Evolutionary conservation across 345 rosid species (phyloP).

Genomic region (Camelina hispida): DNA sequence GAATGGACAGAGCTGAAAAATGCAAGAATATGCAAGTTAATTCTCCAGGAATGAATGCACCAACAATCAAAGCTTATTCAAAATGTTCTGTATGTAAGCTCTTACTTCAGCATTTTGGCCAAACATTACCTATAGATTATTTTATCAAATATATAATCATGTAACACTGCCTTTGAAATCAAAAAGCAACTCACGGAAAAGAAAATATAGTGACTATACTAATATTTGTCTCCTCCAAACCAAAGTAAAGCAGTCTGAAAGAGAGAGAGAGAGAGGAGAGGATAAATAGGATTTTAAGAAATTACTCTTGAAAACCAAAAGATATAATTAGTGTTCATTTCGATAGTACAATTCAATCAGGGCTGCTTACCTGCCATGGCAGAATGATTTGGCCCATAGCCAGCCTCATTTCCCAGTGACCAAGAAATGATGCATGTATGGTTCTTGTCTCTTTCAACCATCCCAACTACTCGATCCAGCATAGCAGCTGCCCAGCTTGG

Average conservation of each 20-base stretch:
- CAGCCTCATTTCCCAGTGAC: conserved; percentile 97
- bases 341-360: conserved; percentile 7
- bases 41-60: background rate
- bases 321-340: background rate
- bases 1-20: conserved; percentile 15
- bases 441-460: conserved; percentile 99
- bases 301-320: background rate
- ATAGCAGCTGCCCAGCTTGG: conserved; percentile 92
- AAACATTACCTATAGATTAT: background rate
- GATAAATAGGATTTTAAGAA: background rate
- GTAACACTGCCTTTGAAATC: background rate
- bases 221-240: background rate
- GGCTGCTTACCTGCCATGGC: conserved; percentile 78
- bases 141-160: conserved; percentile 7
- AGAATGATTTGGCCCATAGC: conserved; percentile 98
- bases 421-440: conserved; percentile 89
- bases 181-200: background rate
- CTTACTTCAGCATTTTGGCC: conserved; percentile 8
- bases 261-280: background rate
- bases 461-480: conserved; percentile 93
- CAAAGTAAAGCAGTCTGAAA: conserved; percentile 6
- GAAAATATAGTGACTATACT: background rate
- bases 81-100: conserved; percentile 1
- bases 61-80: background rate
- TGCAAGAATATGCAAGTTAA: conserved; percentile 14